Base-by-base conservation (phyloP, 202 grass and related monocot species). In the Digitaria exilis region DNA sequence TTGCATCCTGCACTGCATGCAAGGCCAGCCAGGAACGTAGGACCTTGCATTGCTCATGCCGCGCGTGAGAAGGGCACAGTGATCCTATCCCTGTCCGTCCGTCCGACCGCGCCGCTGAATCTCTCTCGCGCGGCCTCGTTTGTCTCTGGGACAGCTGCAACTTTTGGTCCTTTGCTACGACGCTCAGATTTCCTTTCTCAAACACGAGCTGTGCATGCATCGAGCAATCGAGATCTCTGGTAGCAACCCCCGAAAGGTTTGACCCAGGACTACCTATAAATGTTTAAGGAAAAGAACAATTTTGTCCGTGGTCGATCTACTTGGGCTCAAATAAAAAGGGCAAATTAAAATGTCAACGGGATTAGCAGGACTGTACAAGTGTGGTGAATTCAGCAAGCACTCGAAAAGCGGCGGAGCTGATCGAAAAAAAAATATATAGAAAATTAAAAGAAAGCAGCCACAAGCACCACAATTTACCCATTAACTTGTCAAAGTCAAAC, bases 21-120 rank as follows among this genome's bases (percentile, higher is more conserved):
- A 21, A 10, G n/a, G n/a, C n/a, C n/a, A n/a, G 12, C 46, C 58
- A 45, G 25, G 55, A 1, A 3, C 8, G 52, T 13, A 21, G 24
- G 56, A 28, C 74, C 76, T 73, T 17, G 43, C 76, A 4, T 65
- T 17, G 43, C n/a, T 17, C 29, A 54, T 59, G 18, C 52, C n/a
- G 52, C 79, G 72, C 64, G 71, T 77, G 79, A 82, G 31, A 60
- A 77, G 1, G 72, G 22, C 50, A 30, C 72, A 32, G 63, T 49
- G 29, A 41, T 43, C 19, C 8, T 6, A 29, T 30, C n/a, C 16
- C 42, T 50, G 14, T 66, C 34, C 34, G 0, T 10, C 37, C 35
- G 35, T 37, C 35, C 37, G 37, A 9, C 37, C 37, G 37, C 6
- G 37, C 9, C n/a, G n/a, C 42, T 54, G 80, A 17, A 63, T 78